Evolutionary conservation across 257 asterid genomes (phyloP).

Genomic region (Solanum ahanhuiri): DNA sequence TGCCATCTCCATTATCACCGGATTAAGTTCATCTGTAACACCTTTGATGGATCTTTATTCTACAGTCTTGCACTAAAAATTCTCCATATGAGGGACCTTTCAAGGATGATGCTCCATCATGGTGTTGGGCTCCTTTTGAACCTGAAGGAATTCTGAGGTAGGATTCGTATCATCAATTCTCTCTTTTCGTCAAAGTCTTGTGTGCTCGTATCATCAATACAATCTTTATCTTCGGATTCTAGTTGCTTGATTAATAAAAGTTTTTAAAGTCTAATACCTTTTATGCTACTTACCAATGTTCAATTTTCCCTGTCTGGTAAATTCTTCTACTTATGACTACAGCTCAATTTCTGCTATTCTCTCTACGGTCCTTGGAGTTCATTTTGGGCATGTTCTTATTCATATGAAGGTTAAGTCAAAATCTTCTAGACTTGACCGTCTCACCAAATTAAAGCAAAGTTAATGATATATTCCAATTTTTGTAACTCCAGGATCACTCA

Average conservation of each 20-base stretch:
- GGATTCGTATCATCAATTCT: not conserved
- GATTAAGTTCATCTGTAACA: not conserved
- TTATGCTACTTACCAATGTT: not conserved
- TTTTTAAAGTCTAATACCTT: not conserved
- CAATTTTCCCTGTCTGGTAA: not conserved
- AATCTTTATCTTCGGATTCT: not conserved
- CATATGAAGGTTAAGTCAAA: constrained; percentile 39
- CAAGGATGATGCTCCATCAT: constrained; percentile 50
- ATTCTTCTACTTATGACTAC: constrained; percentile 13
- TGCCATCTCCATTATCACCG: not conserved
- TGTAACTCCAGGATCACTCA: constrained; percentile 38
- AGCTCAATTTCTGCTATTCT: constrained; percentile 73
- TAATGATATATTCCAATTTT: not conserved
- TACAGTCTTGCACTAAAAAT: constrained; percentile 51
- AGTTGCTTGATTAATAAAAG: not conserved
- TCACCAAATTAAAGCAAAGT: not conserved
- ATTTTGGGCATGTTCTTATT: constrained; percentile 60
- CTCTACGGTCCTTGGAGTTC: constrained; percentile 60
- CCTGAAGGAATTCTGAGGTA: constrained; percentile 82
- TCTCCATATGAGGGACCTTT: constrained; percentile 64
- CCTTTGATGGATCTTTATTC: not conserved
- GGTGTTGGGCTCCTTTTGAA: constrained; percentile 78
- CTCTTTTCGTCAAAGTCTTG: not conserved
- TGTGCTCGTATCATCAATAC: not conserved
- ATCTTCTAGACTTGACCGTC: not conserved